Evolutionary conservation across 345 rosid genomes (phyloP).

Genomic region (Eucalyptus paniculata): DNA sequence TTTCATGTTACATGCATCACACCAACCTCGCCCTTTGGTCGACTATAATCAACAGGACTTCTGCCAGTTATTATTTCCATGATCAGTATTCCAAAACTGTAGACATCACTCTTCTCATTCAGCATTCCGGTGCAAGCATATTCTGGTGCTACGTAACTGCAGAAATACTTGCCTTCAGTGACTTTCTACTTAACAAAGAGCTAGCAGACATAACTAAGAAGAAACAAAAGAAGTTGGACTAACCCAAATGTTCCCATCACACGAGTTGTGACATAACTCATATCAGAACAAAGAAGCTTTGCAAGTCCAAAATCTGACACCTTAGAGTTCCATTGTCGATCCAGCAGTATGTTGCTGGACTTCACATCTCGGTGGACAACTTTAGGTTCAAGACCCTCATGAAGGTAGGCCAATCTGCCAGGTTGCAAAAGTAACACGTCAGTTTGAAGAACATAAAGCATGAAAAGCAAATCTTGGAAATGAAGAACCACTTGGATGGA

Average conservation of each 20-base stretch:
- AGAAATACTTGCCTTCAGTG: neutral
- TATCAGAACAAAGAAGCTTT: constrained; percentile 75
- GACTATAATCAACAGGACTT: constrained; percentile 84
- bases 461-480: neutral
- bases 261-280: constrained; percentile 81
- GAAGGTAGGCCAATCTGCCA: constrained; percentile 87
- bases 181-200: neutral
- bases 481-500: neutral
- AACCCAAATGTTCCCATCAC: constrained; percentile 99
- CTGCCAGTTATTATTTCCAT: constrained; percentile 92
- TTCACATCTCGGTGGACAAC: constrained; percentile 94
- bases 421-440: neutral
- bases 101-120: constrained; percentile 86
- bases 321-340: constrained; percentile 80
- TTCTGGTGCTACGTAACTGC: constrained; percentile 92
- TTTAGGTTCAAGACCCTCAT: constrained; percentile 97
- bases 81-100: constrained; percentile 84
- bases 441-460: neutral
- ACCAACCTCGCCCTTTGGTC: constrained; percentile 82
- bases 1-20: neutral
- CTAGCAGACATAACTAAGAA: neutral
- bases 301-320: constrained; percentile 99
- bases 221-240: constrained; percentile 6
- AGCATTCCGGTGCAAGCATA: constrained; percentile 98
- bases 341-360: constrained; percentile 83